Conservation (phyloP, 305 asterid species). For the Fraxinus floribunda region DNA sequence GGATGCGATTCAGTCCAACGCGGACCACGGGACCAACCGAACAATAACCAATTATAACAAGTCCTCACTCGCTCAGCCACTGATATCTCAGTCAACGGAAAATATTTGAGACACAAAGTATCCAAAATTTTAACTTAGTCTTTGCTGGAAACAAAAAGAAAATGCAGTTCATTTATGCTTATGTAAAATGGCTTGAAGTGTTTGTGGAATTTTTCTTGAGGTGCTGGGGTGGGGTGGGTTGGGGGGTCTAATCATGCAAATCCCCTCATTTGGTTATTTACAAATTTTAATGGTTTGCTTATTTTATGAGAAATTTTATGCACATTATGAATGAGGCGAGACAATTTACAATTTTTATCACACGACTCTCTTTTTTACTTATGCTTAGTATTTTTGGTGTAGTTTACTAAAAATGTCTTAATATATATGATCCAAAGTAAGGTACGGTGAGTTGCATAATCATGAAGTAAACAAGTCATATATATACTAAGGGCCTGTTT, state of each 20-base stretch:
- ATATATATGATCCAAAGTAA: not conserved
- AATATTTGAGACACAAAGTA: constrained; percentile 43
- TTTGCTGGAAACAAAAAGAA: constrained; percentile 22
- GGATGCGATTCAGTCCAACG: constrained; percentile 48
- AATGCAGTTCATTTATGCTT: constrained; percentile 36
- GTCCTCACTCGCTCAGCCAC: constrained; percentile 81
- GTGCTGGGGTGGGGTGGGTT: not conserved
- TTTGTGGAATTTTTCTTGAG: constrained; percentile 26
- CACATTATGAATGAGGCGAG: not conserved
- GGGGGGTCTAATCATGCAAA: constrained; percentile 27
- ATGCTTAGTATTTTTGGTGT: not conserved
- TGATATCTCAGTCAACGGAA: constrained; percentile 67
- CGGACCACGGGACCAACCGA: constrained; percentile 51
- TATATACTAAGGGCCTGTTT: too few relatives aligned
- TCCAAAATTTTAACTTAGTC: constrained; percentile 3
- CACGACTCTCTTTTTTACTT: not conserved
- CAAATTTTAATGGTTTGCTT: constrained; percentile 35
- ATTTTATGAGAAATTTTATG: constrained; percentile 16
- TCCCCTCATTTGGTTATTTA: constrained; percentile 32
- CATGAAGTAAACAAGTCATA: too few relatives aligned
- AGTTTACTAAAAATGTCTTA: not conserved
- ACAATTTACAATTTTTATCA: not conserved
- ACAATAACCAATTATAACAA: constrained; percentile 42
- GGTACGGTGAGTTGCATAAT: not conserved
- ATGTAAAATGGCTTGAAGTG: constrained; percentile 33